phyloP scores from a whole-genome alignment of 2,329 filamentous ascomycete genomes.

The Arthrobotrys sphaeroides region DNA sequence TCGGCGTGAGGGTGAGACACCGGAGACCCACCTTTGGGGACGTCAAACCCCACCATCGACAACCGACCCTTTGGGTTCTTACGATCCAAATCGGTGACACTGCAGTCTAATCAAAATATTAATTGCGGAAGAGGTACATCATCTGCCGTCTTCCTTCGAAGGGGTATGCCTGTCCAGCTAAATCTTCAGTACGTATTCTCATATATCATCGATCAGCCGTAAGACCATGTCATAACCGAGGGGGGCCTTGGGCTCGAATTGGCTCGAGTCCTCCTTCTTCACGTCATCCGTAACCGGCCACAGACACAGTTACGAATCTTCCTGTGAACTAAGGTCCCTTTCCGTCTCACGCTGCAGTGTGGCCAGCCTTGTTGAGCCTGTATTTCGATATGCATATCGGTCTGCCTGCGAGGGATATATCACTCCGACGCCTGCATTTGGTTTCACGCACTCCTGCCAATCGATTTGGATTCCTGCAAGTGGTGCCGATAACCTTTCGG shows the following conservation, averaged over 20 bases:
- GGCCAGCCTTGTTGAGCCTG: slow-evolving; percentile 5
- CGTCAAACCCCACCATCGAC: slow-evolving; percentile 39
- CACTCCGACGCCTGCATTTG: slow-evolving; percentile 7
- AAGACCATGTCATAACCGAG: slow-evolving; percentile 39
- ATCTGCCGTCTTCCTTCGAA: slow-evolving; percentile 26
- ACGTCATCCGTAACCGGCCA: slow-evolving; percentile 10
- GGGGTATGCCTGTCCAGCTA: slow-evolving; percentile 19
- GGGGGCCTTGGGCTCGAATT: neutral
- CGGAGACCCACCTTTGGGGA: slow-evolving; percentile 23
- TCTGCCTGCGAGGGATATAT: slow-evolving; percentile 24
- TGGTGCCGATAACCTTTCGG: slow-evolving; percentile 42
- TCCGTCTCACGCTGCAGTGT: slow-evolving; percentile 20
- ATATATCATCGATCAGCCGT: slow-evolving; percentile 39
- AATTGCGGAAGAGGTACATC: slow-evolving; percentile 47
- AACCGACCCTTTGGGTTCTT: slow-evolving; percentile 34
- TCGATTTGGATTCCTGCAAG: slow-evolving; percentile 17
- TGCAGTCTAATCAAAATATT: slow-evolving; percentile 28
- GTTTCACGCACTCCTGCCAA: slow-evolving; percentile 4
- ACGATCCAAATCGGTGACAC: slow-evolving; percentile 13
- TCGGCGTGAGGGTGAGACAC: slow-evolving; percentile 48
- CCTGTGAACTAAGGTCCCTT: neutral
- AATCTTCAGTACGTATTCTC: neutral
- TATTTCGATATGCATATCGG: neutral
- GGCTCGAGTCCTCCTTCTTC: neutral
- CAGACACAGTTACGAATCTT: neutral